Conservation (phyloP, 2,329 filamentous ascomycete genomes). For the Trichophyton schoenleinii region DNA sequence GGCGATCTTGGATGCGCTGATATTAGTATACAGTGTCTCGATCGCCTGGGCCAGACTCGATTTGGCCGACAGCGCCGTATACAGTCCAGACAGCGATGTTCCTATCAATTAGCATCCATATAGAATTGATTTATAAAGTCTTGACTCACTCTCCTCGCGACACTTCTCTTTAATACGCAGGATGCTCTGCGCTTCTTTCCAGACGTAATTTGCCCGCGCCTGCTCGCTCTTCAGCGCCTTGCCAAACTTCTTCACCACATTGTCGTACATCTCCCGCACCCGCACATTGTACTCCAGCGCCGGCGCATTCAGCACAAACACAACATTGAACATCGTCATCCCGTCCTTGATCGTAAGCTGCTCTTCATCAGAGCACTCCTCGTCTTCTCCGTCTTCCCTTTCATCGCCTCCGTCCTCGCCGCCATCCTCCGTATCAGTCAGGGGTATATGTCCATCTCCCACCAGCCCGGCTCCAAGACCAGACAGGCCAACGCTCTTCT, state of each 20-base stretch:
- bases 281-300: slow-evolving; percentile 60
- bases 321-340: slow-evolving; percentile 96
- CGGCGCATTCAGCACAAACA: slow-evolving; percentile 77
- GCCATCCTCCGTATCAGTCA: not conserved
- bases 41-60: slow-evolving; percentile 75
- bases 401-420: not conserved
- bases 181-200: slow-evolving; percentile 78
- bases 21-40: slow-evolving; percentile 66
- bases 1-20: slow-evolving; percentile 75
- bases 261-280: slow-evolving; percentile 70
- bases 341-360: slow-evolving; percentile 36
- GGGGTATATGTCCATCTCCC: not conserved
- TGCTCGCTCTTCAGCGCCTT: slow-evolving; percentile 90
- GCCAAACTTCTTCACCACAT: slow-evolving; percentile 83
- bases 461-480: slow-evolving; percentile 9
- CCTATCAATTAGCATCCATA: slow-evolving; percentile 15
- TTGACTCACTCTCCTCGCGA: slow-evolving; percentile 42
- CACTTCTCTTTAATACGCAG: slow-evolving; percentile 69
- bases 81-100: slow-evolving; percentile 26
- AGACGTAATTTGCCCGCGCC: slow-evolving; percentile 77
- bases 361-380: not conserved
- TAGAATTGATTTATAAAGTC: not conserved
- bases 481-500: slow-evolving; percentile 16
- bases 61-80: slow-evolving; percentile 38
- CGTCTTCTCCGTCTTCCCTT: not conserved